Evolutionary conservation across 768 basidiomycete genomes (phyloP), one percentile per base, ranked within the genome.

Genomic region (Auriscalpium vulgare): DNA sequence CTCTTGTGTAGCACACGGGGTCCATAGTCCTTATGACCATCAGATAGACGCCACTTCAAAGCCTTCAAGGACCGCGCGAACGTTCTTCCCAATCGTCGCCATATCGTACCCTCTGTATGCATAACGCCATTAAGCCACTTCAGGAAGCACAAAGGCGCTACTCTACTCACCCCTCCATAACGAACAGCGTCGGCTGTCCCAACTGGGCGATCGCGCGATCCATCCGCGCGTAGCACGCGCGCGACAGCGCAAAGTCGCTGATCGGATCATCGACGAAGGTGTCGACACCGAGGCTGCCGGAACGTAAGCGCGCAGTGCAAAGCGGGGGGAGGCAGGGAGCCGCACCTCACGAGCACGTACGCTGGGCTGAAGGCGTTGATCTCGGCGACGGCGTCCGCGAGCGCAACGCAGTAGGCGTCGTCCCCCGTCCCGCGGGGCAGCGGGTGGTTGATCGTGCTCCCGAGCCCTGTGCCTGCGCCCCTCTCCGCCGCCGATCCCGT

Each of bases 81-180:
- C 66, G 48, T 70, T 69, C 16, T 55, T 49, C 9, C 66, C 68
- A 29, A 72, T 56, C 2, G 63, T 63, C 2, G 56, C 56, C 40
- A 69, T 48, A 54, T 65, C 59, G 46, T 72, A 69, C 8, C 68
- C 69, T 10, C 69, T 70, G 50, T 37, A 17, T 34, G 35, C 23
- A 17, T 10, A 9, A 16, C 4, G 16, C 8, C 3, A 6, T 14
- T 50, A 37, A 36, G 36, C 51, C 46, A 40, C 2, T 37, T 50
- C 19, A 11, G 16, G 10, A 34, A 37, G 23, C n/a, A 21, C 36
- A 38, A 37, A n/a, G 38, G 40, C 36, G 16, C 43, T 37, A 45
- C 66, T 21, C 43, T 37, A 45, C 66, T 21, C 47, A 72, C 71
- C 72, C 68, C 54, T 73, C 70, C 70, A 72, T 66, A 10, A 67